Conservation (phyloP, 768 basidiomycete genomes). For the Leccinum imitatum region DNA sequence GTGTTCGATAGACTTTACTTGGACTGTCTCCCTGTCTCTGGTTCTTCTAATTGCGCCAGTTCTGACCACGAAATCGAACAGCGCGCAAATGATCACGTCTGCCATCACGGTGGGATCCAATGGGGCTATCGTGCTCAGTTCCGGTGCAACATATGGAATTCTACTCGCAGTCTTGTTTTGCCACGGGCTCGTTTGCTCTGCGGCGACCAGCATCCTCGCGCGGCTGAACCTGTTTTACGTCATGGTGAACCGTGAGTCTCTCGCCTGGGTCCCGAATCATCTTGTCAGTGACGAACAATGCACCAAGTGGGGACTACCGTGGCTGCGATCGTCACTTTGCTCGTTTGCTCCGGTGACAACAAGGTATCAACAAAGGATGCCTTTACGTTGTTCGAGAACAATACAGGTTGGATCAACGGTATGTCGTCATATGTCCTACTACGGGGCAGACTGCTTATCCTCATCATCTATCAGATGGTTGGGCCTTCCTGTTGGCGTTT, state of each 20-base stretch:
- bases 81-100: conserved; percentile 77
- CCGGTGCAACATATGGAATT: conserved; percentile 68
- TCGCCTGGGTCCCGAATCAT: background rate
- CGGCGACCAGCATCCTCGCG: conserved; percentile 56
- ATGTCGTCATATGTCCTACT: conserved; percentile 14
- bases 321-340: conserved; percentile 58
- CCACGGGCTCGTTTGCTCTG: conserved; percentile 72
- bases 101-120: conserved; percentile 63
- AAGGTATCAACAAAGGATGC: conserved; percentile 68
- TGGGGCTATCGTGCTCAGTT: conserved; percentile 48
- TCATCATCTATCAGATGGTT: conserved; percentile 48
- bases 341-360: conserved; percentile 54
- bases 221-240: conserved; percentile 66
- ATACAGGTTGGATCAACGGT: conserved; percentile 67
- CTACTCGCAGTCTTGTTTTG: conserved; percentile 59
- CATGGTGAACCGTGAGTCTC: conserved; percentile 53
- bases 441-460: background rate
- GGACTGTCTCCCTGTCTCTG: conserved; percentile 30
- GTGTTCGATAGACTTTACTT: conserved; percentile 74
- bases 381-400: conserved; percentile 69
- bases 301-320: conserved; percentile 59
- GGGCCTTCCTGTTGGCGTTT: conserved; percentile 73
- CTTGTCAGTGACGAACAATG: conserved; percentile 1
- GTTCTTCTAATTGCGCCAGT: background rate
- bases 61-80: conserved; percentile 14